Conservation (phyloP, 192 early-diverging fungal species). For the Endogone sp. region DNA sequence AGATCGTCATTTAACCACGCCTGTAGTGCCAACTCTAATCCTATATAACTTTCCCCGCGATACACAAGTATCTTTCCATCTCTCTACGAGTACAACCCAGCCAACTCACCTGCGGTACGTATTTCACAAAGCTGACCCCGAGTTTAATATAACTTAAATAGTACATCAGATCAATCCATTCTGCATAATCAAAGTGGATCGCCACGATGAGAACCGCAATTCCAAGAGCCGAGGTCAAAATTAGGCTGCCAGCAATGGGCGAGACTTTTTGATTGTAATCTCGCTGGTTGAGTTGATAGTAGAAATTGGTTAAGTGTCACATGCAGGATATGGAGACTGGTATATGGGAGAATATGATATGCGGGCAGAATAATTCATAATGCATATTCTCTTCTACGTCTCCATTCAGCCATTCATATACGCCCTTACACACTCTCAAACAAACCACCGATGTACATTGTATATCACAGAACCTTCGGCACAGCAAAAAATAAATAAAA, state of each 20-base stretch:
- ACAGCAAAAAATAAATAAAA: too few species aligned
- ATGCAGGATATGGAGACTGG: too few species aligned
- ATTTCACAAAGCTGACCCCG: slow-evolving; percentile 74
- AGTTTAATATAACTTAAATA: slow-evolving; percentile 78
- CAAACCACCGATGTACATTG: too few species aligned
- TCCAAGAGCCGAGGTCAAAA: slow-evolving; percentile 28
- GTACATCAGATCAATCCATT: slow-evolving; percentile 66
- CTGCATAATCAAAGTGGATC: slow-evolving; percentile 9
- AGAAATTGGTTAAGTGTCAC: neutral
- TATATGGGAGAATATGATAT: too few species aligned
- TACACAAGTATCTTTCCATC: too few species aligned
- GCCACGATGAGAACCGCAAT: slow-evolving; percentile 22
- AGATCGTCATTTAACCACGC: too few species aligned
- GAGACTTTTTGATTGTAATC: slow-evolving; percentile 43
- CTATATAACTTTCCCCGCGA: too few species aligned
- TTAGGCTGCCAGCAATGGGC: slow-evolving; percentile 26
- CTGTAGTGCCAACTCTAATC: too few species aligned
- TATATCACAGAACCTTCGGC: too few species aligned
- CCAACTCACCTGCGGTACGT: slow-evolving; percentile 61
- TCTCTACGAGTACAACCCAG: neutral
- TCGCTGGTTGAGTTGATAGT: slow-evolving; percentile 12
- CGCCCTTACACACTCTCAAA: neutral
- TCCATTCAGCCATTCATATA: neutral
- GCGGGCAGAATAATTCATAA: too few species aligned
- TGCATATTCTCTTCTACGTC: too few species aligned